Percentiles rank a stretch among this genome's conserved stretches.
Conservation (phyloP, 2,329 filamentous ascomycete species). For the Penicillium sp. region DNA sequence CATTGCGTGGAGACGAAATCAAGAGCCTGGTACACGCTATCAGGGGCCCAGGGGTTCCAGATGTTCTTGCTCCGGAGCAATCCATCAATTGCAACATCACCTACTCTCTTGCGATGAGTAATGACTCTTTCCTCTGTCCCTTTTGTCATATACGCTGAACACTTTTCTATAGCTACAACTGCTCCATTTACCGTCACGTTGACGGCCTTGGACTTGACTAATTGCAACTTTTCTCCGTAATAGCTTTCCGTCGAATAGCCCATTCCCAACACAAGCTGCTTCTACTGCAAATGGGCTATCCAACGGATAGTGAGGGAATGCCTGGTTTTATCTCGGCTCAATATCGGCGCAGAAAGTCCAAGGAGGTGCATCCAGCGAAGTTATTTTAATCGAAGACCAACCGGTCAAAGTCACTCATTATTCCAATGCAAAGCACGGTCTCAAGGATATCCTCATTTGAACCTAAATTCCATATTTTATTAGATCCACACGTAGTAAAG, state of each 20-base stretch:
- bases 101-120: slow-evolving; percentile 19
- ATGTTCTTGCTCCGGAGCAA: slow-evolving; percentile 8
- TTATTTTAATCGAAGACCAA: neutral
- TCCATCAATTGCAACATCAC: slow-evolving; percentile 16
- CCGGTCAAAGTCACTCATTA: neutral
- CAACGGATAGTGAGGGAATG: neutral
- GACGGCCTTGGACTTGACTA: slow-evolving; percentile 12
- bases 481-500: too few relatives aligned
- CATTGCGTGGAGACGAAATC: slow-evolving; percentile 10
- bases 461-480: too few relatives aligned
- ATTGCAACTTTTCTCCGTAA: slow-evolving; percentile 12
- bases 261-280: neutral
- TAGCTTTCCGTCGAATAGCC: neutral
- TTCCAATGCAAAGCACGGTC: neutral
- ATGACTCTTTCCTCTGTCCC: neutral
- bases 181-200: slow-evolving; percentile 18
- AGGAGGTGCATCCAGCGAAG: neutral
- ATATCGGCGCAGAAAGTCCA: neutral
- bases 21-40: slow-evolving; percentile 8
- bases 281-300: neutral
- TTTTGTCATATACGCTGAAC: neutral
- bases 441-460: too few relatives aligned
- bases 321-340: neutral
- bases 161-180: neutral
- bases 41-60: neutral